These are phyloP conservation scores for Neospora caninum DNA, from an alignment of 169 alveolate genomes.

Conservation along the genomic window DNA sequence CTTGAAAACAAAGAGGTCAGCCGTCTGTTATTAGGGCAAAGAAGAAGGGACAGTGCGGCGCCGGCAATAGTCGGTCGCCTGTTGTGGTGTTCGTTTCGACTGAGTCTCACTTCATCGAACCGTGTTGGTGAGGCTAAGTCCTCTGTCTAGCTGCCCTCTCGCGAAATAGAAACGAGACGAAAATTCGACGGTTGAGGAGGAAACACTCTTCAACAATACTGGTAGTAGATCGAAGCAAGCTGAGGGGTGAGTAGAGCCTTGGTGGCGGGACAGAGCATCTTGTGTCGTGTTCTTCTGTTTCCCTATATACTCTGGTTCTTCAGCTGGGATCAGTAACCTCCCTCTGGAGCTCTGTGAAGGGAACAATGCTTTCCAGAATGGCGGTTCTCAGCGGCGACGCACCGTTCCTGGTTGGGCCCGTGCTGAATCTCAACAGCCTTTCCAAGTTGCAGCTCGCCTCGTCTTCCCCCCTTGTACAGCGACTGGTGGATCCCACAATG, in stretches of 20 bases:
- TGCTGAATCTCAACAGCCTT: slow-evolving; percentile 12
- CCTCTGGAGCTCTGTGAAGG: slow-evolving; percentile 16
- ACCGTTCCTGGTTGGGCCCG: slow-evolving; percentile 15
- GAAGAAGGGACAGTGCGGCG: not conserved
- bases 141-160: no score
- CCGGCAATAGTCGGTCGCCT: not conserved
- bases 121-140: no score
- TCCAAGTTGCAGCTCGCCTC: slow-evolving; percentile 21
- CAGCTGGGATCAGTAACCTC: slow-evolving; percentile 16
- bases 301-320: not conserved
- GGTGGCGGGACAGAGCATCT: no score
- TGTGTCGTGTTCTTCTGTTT: no score
- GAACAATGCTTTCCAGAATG: not conserved
- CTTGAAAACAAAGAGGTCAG: slow-evolving; percentile 31
- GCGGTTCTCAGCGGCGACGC: slow-evolving; percentile 9
- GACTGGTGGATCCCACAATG: not conserved
- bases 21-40: not conserved
- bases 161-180: no score
- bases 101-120: no score
- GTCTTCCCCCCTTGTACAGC: not conserved
- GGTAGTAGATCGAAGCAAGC: no score
- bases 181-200: no score
- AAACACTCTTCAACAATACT: no score
- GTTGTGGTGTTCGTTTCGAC: not conserved
- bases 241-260: no score